Conservation (phyloP, 768 basidiomycete species). For the Roridomyces roridus region DNA sequence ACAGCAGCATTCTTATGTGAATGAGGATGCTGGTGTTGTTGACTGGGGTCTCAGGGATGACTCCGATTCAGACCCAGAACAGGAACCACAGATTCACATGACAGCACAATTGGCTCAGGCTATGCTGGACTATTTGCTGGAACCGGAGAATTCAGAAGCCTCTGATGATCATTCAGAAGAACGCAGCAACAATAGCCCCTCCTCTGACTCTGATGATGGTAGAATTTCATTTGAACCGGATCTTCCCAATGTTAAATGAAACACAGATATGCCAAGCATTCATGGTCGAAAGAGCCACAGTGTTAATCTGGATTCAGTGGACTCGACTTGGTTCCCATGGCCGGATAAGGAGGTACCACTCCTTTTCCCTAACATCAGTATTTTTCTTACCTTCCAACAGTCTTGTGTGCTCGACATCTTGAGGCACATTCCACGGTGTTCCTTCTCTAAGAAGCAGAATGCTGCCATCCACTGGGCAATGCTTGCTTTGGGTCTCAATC, state of each 20-base stretch:
- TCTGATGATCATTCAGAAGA: slow-evolving; percentile 7
- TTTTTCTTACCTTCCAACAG: background rate
- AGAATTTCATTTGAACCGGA: background rate
- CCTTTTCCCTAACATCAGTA: background rate
- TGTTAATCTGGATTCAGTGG: background rate
- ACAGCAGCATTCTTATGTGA: background rate
- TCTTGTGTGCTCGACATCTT: slow-evolving; percentile 21
- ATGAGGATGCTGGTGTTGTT: background rate
- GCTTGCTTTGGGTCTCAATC: slow-evolving; percentile 13
- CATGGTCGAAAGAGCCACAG: background rate
- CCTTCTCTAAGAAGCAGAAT: slow-evolving; percentile 21
- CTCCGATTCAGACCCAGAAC: background rate
- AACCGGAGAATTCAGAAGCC: background rate
- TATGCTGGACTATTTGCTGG: background rate
- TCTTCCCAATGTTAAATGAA: background rate
- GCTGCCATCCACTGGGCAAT: slow-evolving; percentile 19
- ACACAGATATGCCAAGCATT: background rate
- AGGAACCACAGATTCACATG: background rate
- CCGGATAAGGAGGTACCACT: slow-evolving; percentile 10
- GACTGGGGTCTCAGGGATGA: background rate
- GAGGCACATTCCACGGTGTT: slow-evolving; percentile 14
- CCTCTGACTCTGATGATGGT: slow-evolving; percentile 1
- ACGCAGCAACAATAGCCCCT: background rate
- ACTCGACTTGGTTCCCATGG: slow-evolving; percentile 6
- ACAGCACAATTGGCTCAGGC: background rate